A percentile compares a stretch with the other conserved stretches of the same genome.
phyloP scores from a whole-genome alignment of 2,329 filamentous ascomycete species.

The Beauveria sp. region DNA sequence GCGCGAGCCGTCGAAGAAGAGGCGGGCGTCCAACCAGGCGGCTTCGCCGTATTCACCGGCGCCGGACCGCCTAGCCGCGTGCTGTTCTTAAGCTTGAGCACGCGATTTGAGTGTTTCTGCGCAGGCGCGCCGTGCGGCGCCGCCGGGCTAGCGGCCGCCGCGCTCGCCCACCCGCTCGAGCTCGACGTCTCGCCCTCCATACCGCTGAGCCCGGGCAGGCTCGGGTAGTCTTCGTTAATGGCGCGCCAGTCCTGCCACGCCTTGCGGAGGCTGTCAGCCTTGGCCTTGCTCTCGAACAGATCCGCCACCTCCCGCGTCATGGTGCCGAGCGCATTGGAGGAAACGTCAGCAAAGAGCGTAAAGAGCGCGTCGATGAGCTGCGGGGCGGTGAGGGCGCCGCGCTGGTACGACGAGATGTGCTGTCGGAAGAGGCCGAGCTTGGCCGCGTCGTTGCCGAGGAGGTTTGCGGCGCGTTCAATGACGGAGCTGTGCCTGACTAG shows the following conservation, averaged over 20 bases:
- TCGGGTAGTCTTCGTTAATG: slow-evolving; percentile 93
- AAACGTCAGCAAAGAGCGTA: slow-evolving; percentile 69
- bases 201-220: slow-evolving; percentile 67
- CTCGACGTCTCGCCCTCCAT: slow-evolving; percentile 54
- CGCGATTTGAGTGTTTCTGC: slow-evolving; percentile 44
- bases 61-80: slow-evolving; percentile 36
- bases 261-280: slow-evolving; percentile 65
- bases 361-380: slow-evolving; percentile 85
- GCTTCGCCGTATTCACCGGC: slow-evolving; percentile 16
- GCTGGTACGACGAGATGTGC: slow-evolving; percentile 71
- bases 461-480: slow-evolving; percentile 72
- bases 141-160: slow-evolving; percentile 49
- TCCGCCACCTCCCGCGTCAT: slow-evolving; percentile 87
- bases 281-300: slow-evolving; percentile 76
- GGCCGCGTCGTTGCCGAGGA: slow-evolving; percentile 67
- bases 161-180: slow-evolving; percentile 53
- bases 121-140: slow-evolving; percentile 31
- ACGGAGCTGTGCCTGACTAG: slow-evolving; percentile 75
- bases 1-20: slow-evolving; percentile 16
- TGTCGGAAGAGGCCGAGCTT: slow-evolving; percentile 74
- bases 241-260: slow-evolving; percentile 95
- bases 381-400: slow-evolving; percentile 58
- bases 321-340: slow-evolving; percentile 74
- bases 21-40: slow-evolving; percentile 19
- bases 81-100: slow-evolving; percentile 53